These are phyloP conservation scores for Candida vaughaniae DNA, from an alignment of 805 yeast genomes.

Conservation along the genomic window DNA sequence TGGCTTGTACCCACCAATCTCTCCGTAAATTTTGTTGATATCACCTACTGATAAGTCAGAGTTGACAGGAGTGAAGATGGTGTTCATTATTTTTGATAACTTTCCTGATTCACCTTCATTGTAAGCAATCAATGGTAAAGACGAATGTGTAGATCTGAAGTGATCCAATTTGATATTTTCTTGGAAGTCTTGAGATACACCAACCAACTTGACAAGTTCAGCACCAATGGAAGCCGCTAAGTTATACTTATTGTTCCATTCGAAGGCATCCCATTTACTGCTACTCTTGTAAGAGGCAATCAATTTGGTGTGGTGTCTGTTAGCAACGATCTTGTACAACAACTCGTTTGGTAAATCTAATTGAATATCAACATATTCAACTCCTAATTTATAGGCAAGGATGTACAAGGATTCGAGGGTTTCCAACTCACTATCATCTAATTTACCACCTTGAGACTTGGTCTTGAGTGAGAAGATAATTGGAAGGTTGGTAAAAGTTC, in stretches of 20 bases:
- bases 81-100: constrained; percentile 75
- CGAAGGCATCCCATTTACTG: constrained; percentile 63
- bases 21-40: constrained; percentile 54
- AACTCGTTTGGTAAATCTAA: constrained; percentile 62
- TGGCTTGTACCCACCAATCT: constrained; percentile 60
- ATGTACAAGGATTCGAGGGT: constrained; percentile 50
- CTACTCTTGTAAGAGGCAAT: constrained; percentile 72
- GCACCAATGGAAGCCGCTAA: constrained; percentile 64
- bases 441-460: constrained; percentile 75
- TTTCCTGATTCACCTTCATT: constrained; percentile 79
- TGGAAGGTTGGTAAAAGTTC: constrained; percentile 67
- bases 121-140: constrained; percentile 73
- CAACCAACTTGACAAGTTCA: constrained; percentile 82
- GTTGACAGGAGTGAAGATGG: constrained; percentile 78
- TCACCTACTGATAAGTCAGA: constrained; percentile 56
- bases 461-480: constrained; percentile 82
- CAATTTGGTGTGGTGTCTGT: constrained; percentile 61
- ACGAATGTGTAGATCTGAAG: constrained; percentile 58
- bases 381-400: constrained; percentile 73
- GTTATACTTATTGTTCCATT: constrained; percentile 72
- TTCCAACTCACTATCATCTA: constrained; percentile 57
- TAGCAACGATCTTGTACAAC: constrained; percentile 49
- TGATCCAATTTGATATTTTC: constrained; percentile 73
- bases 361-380: constrained; percentile 80
- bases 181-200: constrained; percentile 58